Percentiles rank a stretch among this genome's conserved stretches.
phyloP scores from a whole-genome alignment of 441 rosid species.

The Mallotus repandus region DNA sequence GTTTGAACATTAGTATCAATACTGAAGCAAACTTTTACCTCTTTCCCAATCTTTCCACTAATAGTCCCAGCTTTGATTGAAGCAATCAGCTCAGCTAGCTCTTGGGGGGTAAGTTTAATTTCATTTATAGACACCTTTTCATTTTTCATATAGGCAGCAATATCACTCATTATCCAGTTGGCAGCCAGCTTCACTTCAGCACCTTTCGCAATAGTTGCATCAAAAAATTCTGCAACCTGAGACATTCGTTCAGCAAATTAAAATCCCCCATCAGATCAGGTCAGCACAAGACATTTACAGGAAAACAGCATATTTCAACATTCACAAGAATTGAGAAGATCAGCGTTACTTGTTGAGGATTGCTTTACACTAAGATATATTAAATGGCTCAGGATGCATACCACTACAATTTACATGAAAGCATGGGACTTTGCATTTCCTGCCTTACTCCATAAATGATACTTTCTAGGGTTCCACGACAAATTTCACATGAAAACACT shows the following conservation, averaged over 20 bases:
- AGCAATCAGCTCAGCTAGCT: conserved; percentile 84
- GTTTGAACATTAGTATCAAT: neutral
- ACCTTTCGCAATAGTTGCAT: conserved; percentile 69
- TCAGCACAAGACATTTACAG: conserved; percentile 11
- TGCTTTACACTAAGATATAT: neutral
- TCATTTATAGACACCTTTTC: conserved; percentile 69
- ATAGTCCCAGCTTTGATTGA: conserved; percentile 81
- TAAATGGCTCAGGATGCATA: neutral
- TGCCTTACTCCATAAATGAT: neutral
- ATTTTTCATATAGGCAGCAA: conserved; percentile 84
- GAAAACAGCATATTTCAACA: neutral
- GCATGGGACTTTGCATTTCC: neutral
- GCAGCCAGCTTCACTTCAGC: conserved; percentile 80
- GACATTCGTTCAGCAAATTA: conserved; percentile 24
- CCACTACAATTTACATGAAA: neutral
- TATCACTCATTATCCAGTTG: conserved; percentile 95
- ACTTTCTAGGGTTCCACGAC: neutral
- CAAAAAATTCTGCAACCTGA: conserved; percentile 83
- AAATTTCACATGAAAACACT: neutral
- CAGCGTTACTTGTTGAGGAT: neutral
- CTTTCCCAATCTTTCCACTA: conserved; percentile 92
- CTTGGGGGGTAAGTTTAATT: conserved; percentile 66
- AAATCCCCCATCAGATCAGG: conserved; percentile 18
- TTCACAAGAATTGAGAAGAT: conserved; percentile 4
- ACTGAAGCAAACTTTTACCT: conserved; percentile 46